Conservation (phyloP, 2,329 filamentous ascomycete species). For the Neonectria sp. region DNA sequence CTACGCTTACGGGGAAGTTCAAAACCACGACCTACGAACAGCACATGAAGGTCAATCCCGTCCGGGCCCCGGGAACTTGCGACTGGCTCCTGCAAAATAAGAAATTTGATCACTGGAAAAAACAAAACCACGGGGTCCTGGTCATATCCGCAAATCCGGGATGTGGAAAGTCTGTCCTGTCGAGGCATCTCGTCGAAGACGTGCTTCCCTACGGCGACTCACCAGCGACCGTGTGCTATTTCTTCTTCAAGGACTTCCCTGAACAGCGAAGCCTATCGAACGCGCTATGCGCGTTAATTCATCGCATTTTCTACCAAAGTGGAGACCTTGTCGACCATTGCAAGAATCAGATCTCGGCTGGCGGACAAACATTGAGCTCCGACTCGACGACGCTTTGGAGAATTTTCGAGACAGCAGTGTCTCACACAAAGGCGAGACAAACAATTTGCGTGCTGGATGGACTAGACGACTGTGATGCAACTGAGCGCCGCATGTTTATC, state of each 20-base stretch:
- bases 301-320: background rate
- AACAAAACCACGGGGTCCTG: background rate
- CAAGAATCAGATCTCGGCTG: background rate
- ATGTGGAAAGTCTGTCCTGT: background rate
- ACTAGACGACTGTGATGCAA: background rate
- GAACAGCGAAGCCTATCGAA: background rate
- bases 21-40: background rate
- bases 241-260: slow-evolving; percentile 1
- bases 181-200: background rate
- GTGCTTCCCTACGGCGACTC: slow-evolving; percentile 4
- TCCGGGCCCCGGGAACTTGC: background rate
- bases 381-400: background rate
- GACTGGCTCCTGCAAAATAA: background rate
- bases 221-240: background rate
- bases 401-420: background rate
- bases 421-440: slow-evolving; percentile 2
- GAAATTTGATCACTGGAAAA: background rate
- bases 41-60: background rate
- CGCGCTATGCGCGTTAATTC: background rate
- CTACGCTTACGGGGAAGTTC: background rate
- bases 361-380: background rate
- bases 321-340: background rate
- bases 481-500: background rate
- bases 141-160: background rate
- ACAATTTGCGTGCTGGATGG: slow-evolving; percentile 8